Conservation (phyloP, 345 rosid species). For the Citrus unshiu region DNA sequence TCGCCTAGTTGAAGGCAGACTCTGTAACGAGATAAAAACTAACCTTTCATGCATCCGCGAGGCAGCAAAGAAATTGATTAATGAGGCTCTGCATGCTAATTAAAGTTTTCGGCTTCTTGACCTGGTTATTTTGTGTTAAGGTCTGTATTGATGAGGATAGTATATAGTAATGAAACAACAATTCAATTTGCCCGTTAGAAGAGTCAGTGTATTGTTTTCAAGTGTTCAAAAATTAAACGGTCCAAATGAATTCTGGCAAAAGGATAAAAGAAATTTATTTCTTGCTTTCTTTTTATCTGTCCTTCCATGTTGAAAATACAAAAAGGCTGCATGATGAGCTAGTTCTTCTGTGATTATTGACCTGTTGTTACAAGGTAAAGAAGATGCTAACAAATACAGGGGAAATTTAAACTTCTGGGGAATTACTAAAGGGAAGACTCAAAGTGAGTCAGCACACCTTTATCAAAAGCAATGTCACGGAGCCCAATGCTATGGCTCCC, state of each 20-base stretch:
- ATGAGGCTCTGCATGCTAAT: conserved; percentile 5
- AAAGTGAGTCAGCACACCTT: conserved; percentile 22
- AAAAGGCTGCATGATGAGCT: not conserved
- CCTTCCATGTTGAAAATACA: not conserved
- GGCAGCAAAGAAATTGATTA: conserved; percentile 48
- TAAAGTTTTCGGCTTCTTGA: conserved; percentile 2
- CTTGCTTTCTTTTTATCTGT: not conserved
- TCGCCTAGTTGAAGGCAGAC: conserved; percentile 72
- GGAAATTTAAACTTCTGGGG: conserved; percentile 2
- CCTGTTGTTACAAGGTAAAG: not conserved
- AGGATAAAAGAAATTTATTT: not conserved
- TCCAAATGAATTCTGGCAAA: not conserved
- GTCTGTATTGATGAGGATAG: not conserved
- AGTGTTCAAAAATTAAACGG: not conserved
- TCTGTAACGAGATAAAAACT: conserved; percentile 62
- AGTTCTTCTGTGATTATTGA: not conserved
- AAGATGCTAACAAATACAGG: not conserved
- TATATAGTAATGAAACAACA: not conserved
- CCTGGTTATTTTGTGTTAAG: not conserved
- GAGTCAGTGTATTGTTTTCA: not conserved
- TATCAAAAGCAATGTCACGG: conserved; percentile 20
- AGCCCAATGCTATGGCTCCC: conserved; percentile 17
- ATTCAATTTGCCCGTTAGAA: not conserved
- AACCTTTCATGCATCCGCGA: conserved; percentile 66
- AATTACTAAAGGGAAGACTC: conserved; percentile 4